Evolutionary conservation across 495 filamentous ascomycete species (phyloP), one percentile per base, ranked within the genome.

Genomic region (Neurospora sublineolata): DNA sequence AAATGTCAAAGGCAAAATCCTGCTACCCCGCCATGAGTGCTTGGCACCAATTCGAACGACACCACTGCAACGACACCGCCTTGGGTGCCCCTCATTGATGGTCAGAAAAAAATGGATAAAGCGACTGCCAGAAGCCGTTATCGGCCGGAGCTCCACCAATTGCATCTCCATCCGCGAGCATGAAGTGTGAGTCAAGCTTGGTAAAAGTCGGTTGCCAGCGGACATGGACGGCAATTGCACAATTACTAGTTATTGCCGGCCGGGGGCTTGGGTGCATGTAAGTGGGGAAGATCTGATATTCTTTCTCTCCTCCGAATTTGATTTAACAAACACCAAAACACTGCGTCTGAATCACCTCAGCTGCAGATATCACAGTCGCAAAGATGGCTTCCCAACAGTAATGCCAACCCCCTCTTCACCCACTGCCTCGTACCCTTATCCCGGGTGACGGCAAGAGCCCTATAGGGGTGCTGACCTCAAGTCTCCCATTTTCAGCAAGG

Each of bases 361-460:
- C 40, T 40, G 60, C 46, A 41, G 58, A 70, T 40, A 72, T 64
- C 52, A 70, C 58, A 37, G 23, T 37, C 42, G 20, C 37, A 30
- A 41, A 76, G 68, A 80, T 80, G 79, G 72, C 77, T 73, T 75
- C 78, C 52, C 79, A 79, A 76, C 76, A 80, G 79, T 80, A 79
- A 74, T 37, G 30, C 9, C 52, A 38, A 38, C 1, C 37, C 71
- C 42, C 40, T 20, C 37, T n/a, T n/a, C n/a, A n/a, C n/a, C n/a
- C n/a, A n/a, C n/a, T n/a, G n/a, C n/a, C n/a, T n/a, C n/a, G n/a
- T n/a, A 52, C 27, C 14, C 52, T 64, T 9, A 64, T 33, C 14
- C 27, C 27, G 27, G 46, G 7, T 6, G 12, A 60, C 52, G 14
- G 12, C 27, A 33, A 60, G 27, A 60, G 52, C 52, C 33, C 6